Base-by-base conservation (phyloP, 768 basidiomycete genomes). In the Galerina sulciceps region DNA sequence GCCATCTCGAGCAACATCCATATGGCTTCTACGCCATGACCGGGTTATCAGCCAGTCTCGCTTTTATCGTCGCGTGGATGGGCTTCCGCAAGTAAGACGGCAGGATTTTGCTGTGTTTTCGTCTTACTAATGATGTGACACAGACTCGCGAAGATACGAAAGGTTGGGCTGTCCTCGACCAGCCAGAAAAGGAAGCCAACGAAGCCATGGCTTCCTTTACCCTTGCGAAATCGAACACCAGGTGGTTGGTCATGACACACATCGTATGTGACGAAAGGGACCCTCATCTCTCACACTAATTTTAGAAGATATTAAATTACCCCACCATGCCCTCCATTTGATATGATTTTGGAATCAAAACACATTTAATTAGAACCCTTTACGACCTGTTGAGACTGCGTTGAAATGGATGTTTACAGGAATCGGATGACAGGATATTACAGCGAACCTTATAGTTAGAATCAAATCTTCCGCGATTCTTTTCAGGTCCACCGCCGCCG, bases 21-120 rank as follows among this genome's bases (percentile, higher is more conserved):
- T 88, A 86, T 67, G 94, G 90, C 4, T 96, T 96, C 72, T 82
- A 82, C 50, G 77, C 73, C 43, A 84, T 91, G 76, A 84, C 89
- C 15, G 79, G 78, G 20, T 67, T 80, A 14, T 86, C 91, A 9
- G 77, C 85, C 31, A 74, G 80, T 53, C 65, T 89, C 36, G 87
- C 89, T 2, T 66, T 85, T 26, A 59, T 88, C 38, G 84, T 91
- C 49, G 85, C 86, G n/a, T 80, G 81, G 73, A 69, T 78, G 37
- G 92, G 92, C 4, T 75, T 93, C 18, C 82, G 90, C 63, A 88
- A 80, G 80, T 88, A 68, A 53, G 69, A 71, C 10, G 36, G n/a
- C 10, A 36, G 11, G 20, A 17, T 9, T 35, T 41, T n/a, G 34
- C 46, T 31, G 1, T 8, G n/a, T 23, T 50, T 34, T 57, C 55